These are phyloP conservation scores for Ganoderma sinense DNA, from an alignment of 1,284 basidiomycete genomes.

Conservation along the genomic window DNA sequence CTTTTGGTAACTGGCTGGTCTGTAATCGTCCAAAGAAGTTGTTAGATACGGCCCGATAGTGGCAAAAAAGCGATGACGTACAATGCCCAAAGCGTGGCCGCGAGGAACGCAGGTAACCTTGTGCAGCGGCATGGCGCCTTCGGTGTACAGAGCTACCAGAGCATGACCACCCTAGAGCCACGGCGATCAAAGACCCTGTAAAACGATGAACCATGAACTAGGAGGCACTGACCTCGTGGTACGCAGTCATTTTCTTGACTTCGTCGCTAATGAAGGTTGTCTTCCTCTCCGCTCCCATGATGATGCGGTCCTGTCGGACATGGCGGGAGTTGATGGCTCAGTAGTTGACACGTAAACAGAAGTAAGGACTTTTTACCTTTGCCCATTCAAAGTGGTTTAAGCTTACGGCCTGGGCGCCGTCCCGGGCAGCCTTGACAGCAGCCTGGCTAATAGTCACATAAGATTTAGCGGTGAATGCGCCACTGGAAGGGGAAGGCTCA, in stretches of 20 bases:
- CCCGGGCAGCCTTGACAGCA: slow-evolving; percentile 91
- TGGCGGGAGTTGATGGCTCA: slow-evolving; percentile 9
- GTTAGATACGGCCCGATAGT: not conserved
- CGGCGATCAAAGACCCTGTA: slow-evolving; percentile 18
- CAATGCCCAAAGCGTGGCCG: slow-evolving; percentile 90
- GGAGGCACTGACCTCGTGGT: slow-evolving; percentile 77
- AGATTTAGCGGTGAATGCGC: slow-evolving; percentile 1
- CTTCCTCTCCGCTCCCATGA: slow-evolving; percentile 94
- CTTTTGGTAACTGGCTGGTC: slow-evolving; percentile 89
- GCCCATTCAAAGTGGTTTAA: slow-evolving; percentile 95
- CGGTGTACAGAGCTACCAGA: slow-evolving; percentile 88
- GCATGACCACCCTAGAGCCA: slow-evolving; percentile 85
- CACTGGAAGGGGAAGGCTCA: slow-evolving; percentile 44
- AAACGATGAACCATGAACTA: slow-evolving; percentile 9
- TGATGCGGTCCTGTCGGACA: slow-evolving; percentile 77
- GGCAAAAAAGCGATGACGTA: slow-evolving; percentile 48
- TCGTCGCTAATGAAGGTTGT: slow-evolving; percentile 88
- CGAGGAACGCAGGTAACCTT: slow-evolving; percentile 97
- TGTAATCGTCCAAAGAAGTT: slow-evolving; percentile 38
- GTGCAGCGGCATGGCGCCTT: slow-evolving; percentile 93
- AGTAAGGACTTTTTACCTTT: slow-evolving; percentile 59
- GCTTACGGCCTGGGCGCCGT: slow-evolving; percentile 76
- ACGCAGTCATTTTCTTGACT: slow-evolving; percentile 88
- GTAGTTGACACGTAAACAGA: not conserved
- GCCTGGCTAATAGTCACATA: slow-evolving; percentile 64